A percentile compares a stretch with the other conserved stretches of the same genome.
phyloP scores from a whole-genome alignment of 805 yeast genomes.

The Sugiyamaella mastotermitis region DNA sequence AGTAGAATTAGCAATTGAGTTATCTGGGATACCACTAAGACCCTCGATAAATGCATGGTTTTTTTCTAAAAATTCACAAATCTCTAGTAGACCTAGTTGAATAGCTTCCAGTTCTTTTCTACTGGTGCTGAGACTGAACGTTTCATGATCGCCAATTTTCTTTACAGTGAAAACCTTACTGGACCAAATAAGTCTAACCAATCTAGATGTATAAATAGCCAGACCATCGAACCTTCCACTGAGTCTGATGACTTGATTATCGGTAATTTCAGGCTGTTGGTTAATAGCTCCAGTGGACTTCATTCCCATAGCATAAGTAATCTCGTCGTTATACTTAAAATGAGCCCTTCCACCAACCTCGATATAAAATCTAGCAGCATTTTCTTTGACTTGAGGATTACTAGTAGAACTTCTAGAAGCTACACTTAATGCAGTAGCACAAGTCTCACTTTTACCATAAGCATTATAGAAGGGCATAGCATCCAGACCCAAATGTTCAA shows the following conservation, averaged over 20 bases:
- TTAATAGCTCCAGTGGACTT: conserved; percentile 5
- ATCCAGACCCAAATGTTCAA: conserved; percentile 59
- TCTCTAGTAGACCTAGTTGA: conserved; percentile 28
- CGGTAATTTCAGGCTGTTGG: conserved; percentile 1
- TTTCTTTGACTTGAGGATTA: conserved; percentile 21
- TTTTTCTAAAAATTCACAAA: conserved; percentile 34
- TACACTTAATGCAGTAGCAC: conserved; percentile 79
- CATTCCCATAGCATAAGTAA: conserved; percentile 6
- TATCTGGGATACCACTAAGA: conserved; percentile 28
- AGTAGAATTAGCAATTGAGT: conserved; percentile 6
- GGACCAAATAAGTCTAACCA: conserved; percentile 77
- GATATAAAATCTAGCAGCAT: conserved; percentile 29
- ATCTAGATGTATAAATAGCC: conserved; percentile 67
- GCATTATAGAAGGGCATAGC: conserved; percentile 64
- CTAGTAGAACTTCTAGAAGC: conserved; percentile 57
- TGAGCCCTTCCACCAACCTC: conserved; percentile 34
- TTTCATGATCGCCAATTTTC: conserved; percentile 11
- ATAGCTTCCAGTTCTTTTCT: conserved; percentile 22
- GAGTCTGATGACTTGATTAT: conserved; percentile 49
- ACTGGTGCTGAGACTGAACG: conserved; percentile 18
- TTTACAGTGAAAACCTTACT: conserved; percentile 49
- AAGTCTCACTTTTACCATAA: conserved; percentile 85
- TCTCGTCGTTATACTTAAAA: conserved; percentile 24
- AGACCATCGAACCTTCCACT: conserved; percentile 91
- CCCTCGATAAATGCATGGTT: conserved; percentile 43